A percentile compares a stretch with the other conserved stretches of the same genome.
Evolutionary conservation across 2,329 filamentous ascomycete genomes (phyloP).

Genomic region (Cercospora zeae-maydis): DNA sequence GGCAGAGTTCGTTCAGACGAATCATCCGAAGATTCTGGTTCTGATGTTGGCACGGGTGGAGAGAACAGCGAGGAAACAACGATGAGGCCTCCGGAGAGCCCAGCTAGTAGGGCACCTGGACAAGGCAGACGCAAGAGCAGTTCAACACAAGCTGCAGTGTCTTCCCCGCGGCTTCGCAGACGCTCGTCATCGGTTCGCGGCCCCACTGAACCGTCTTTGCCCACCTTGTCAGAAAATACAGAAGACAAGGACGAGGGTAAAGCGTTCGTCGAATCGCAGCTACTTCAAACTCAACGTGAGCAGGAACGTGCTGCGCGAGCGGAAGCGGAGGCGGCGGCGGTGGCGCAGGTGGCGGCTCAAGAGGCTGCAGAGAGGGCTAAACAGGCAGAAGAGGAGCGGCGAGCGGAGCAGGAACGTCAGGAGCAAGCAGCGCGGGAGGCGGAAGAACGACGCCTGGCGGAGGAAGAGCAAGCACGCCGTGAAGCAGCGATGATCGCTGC

Average conservation of each 20-base stretch:
- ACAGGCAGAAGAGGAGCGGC: constrained; percentile 28
- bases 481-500: constrained; percentile 24
- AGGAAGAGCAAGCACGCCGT: constrained; percentile 18
- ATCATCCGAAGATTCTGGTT: constrained; percentile 29
- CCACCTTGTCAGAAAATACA: constrained; percentile 27
- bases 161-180: constrained; percentile 25
- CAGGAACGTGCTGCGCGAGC: constrained; percentile 24
- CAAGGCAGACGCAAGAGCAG: constrained; percentile 31
- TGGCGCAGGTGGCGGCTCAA: constrained; percentile 24
- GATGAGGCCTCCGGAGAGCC: constrained; percentile 32
- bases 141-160: constrained; percentile 25
- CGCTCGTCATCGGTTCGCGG: constrained; percentile 30
- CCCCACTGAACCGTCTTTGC: constrained; percentile 22
- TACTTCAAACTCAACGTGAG: constrained; percentile 17
- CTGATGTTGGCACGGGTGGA: constrained; percentile 22
- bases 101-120: constrained; percentile 25
- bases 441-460: constrained; percentile 18
- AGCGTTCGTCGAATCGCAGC: constrained; percentile 16
- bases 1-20: constrained; percentile 31
- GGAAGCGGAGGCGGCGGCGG: constrained; percentile 14
- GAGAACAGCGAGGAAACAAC: constrained; percentile 17
- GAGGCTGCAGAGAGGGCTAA: constrained; percentile 22
- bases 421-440: constrained; percentile 27
- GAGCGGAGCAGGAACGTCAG: constrained; percentile 18
- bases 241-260: constrained; percentile 22